Percentiles rank a stretch among this genome's conserved stretches.
Evolutionary conservation across 2,329 filamentous ascomycete genomes (phyloP).

Genomic region (Phaeosphaeriaceae sp.): DNA sequence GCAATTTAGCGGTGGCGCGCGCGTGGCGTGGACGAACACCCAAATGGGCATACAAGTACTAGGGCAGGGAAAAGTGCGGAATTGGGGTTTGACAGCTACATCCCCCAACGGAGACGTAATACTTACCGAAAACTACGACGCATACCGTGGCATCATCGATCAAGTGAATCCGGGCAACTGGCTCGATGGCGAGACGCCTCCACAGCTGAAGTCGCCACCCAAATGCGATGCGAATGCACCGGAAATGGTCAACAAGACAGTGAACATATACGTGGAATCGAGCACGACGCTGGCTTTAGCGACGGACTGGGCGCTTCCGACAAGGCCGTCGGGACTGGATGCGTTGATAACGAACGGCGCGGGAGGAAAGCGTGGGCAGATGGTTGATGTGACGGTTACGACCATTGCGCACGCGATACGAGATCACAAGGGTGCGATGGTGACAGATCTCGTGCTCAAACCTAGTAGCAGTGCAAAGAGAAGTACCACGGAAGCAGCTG

Average conservation of each 20-base stretch:
- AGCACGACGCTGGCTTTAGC: conserved; percentile 8
- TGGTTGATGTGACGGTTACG: conserved; percentile 21
- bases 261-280: not conserved
- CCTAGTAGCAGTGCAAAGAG: conserved; percentile 12
- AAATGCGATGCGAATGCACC: not conserved
- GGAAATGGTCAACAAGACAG: conserved; percentile 5
- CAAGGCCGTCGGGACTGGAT: conserved; percentile 12
- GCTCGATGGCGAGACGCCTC: conserved; percentile 1
- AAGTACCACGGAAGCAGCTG: conserved; percentile 1
- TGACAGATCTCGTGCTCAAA: conserved; percentile 5
- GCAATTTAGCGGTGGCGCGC: conserved; percentile 4
- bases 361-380: conserved; percentile 13
- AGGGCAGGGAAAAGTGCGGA: not conserved
- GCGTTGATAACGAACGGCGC: conserved; percentile 16
- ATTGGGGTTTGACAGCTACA: conserved; percentile 10
- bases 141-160: conserved; percentile 8
- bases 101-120: conserved; percentile 4
- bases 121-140: conserved; percentile 14
- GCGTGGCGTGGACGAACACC: conserved; percentile 5
- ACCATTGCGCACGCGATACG: conserved; percentile 9
- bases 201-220: not conserved
- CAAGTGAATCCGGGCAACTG: conserved; percentile 8
- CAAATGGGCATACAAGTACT: conserved; percentile 7
- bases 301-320: conserved; percentile 18
- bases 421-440: conserved; percentile 11